These are phyloP conservation scores for Citrullus amarus DNA, from an alignment of 306 rosid species.

Conservation along the genomic window DNA sequence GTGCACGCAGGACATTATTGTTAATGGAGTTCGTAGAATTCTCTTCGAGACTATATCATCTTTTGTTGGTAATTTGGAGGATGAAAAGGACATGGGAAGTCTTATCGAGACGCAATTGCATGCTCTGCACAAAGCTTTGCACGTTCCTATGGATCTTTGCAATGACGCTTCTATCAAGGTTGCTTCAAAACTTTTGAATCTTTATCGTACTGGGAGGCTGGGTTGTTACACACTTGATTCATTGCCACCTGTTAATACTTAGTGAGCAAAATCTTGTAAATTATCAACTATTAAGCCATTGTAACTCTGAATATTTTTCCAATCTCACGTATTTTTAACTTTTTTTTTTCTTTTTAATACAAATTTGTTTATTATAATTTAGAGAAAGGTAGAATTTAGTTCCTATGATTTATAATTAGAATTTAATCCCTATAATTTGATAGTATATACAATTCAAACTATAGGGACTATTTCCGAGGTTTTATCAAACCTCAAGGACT, in stretches of 20 bases:
- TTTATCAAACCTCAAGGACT: too few species aligned
- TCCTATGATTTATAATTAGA: too few species aligned
- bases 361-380: too few species aligned
- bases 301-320: too few species aligned
- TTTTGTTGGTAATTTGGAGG: constrained; percentile 32
- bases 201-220: constrained; percentile 70
- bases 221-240: constrained; percentile 59
- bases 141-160: constrained; percentile 24
- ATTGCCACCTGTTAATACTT: constrained; percentile 16
- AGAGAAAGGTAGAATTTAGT: too few species aligned
- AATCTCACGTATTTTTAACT: too few species aligned
- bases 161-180: constrained; percentile 34
- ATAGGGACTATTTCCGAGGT: too few species aligned
- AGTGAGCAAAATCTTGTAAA: background rate
- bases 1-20: constrained; percentile 41
- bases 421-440: too few species aligned
- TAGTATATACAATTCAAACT: too few species aligned
- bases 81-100: constrained; percentile 27
- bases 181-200: constrained; percentile 54
- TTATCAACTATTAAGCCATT: background rate
- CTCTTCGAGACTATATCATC: constrained; percentile 44
- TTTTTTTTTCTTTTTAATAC: too few species aligned
- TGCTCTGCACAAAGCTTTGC: constrained; percentile 39
- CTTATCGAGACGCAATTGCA: constrained; percentile 38
- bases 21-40: constrained; percentile 40